Conservation (phyloP, 345 rosid species). For the Boechera divaricarpa region DNA sequence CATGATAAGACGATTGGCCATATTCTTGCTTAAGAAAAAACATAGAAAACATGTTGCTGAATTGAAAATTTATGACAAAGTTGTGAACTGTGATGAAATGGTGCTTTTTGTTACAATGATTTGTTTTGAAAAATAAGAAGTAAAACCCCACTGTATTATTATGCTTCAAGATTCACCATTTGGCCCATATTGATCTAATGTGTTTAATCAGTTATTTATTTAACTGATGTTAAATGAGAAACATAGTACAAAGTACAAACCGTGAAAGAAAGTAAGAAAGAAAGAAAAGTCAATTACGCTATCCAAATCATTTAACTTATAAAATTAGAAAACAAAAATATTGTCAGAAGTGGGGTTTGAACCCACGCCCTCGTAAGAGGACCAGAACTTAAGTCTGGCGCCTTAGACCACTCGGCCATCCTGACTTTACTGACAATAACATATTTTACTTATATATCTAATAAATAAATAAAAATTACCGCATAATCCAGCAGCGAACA, state of each 20-base stretch:
- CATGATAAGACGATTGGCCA: neutral
- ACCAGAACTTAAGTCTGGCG: slow-evolving; percentile 92
- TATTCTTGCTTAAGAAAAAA: neutral
- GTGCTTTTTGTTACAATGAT: neutral
- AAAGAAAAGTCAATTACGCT: neutral
- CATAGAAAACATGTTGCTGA: neutral
- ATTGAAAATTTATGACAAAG: neutral
- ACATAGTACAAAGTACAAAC: neutral
- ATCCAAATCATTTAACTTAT: too few relatives aligned
- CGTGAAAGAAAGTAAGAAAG: neutral
- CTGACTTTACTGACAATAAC: slow-evolving; percentile 44
- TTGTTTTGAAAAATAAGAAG: neutral
- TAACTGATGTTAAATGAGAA: neutral
- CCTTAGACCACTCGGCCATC: slow-evolving; percentile 94
- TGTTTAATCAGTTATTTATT: too few relatives aligned
- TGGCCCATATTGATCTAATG: neutral
- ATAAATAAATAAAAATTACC: too few relatives aligned
- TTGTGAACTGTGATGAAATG: neutral
- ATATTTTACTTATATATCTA: too few relatives aligned
- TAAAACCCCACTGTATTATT: neutral
- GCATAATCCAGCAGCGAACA: too few relatives aligned
- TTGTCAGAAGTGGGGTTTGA: slow-evolving; percentile 23
- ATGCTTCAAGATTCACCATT: neutral
- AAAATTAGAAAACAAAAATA: neutral
- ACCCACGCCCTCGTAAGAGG: slow-evolving; percentile 33